Percentiles rank a stretch among this genome's conserved stretches.
Conservation (phyloP, 2,329 filamentous ascomycete genomes). For the Fusarium sublunatum region DNA sequence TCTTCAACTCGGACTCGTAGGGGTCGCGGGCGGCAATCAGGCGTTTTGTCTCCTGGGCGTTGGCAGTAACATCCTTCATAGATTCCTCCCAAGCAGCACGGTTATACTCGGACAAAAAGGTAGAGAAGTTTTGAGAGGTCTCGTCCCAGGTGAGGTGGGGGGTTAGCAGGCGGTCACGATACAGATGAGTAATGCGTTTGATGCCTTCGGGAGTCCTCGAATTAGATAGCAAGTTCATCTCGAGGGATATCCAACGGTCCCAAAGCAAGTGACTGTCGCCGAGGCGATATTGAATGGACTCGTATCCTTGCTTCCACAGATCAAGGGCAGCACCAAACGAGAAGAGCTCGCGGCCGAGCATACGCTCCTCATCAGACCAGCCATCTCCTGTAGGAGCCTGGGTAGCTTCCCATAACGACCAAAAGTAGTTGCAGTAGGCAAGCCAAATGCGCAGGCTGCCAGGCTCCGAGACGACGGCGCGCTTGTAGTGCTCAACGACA, state of each 20-base stretch:
- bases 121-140: constrained; percentile 79
- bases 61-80: constrained; percentile 75
- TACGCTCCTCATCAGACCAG: constrained; percentile 75
- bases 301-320: constrained; percentile 77
- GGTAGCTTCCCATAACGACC: constrained; percentile 74
- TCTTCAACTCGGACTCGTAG: constrained; percentile 73
- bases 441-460: constrained; percentile 80
- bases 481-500: constrained; percentile 77
- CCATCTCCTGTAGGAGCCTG: constrained; percentile 63
- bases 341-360: constrained; percentile 77
- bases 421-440: constrained; percentile 82
- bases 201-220: constrained; percentile 67
- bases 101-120: constrained; percentile 78
- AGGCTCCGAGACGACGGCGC: constrained; percentile 76
- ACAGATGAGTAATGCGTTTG: constrained; percentile 74
- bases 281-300: constrained; percentile 78
- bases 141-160: constrained; percentile 81
- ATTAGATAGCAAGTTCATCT: constrained; percentile 73
- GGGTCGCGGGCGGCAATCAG: constrained; percentile 71
- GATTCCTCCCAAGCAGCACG: constrained; percentile 76
- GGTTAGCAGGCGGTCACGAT: constrained; percentile 74
- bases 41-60: constrained; percentile 72
- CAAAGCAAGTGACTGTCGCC: constrained; percentile 82
- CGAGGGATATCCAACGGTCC: constrained; percentile 80
- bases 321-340: constrained; percentile 73